A percentile compares a stretch with the other conserved stretches of the same genome.
phyloP scores from a whole-genome alignment of 2,329 filamentous ascomycete genomes.

The Microsporum ferrugineum region DNA sequence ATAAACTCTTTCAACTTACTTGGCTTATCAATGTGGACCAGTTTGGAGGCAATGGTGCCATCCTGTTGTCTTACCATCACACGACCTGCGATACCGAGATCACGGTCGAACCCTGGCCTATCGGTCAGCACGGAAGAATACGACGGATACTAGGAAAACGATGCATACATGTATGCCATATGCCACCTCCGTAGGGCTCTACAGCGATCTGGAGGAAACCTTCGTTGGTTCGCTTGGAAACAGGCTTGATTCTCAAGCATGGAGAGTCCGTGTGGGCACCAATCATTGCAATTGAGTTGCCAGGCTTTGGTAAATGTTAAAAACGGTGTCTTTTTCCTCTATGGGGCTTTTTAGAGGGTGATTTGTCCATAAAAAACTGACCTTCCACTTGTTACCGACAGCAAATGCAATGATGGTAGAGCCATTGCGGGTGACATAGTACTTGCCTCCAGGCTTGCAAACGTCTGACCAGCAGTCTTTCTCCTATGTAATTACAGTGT shows the following conservation, averaged over 20 bases:
- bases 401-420: conserved; percentile 77
- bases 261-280: conserved; percentile 95
- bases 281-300: conserved; percentile 83
- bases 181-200: conserved; percentile 90
- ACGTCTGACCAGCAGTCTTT: conserved; percentile 59
- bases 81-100: conserved; percentile 79
- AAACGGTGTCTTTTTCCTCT: not conserved
- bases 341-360: not conserved
- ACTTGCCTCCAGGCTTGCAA: conserved; percentile 71
- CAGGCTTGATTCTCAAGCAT: conserved; percentile 82
- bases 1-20: conserved; percentile 29
- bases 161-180: conserved; percentile 74
- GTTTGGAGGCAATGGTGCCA: conserved; percentile 65
- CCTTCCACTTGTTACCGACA: conserved; percentile 35
- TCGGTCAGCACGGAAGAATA: conserved; percentile 12
- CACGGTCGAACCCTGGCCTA: conserved; percentile 69
- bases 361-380: conserved; percentile 6
- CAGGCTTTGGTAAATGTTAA: conserved; percentile 40
- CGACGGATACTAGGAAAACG: not conserved
- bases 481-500: conserved; percentile 10
- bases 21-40: conserved; percentile 83
- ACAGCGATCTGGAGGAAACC: conserved; percentile 92
- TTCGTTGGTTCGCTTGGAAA: conserved; percentile 74
- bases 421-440: conserved; percentile 77
- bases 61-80: conserved; percentile 66